Evolutionary conservation across 169 alveolate genomes (phyloP), one percentile per base, ranked within the genome.

Genomic region (Cryptosporidium meleagridis): DNA sequence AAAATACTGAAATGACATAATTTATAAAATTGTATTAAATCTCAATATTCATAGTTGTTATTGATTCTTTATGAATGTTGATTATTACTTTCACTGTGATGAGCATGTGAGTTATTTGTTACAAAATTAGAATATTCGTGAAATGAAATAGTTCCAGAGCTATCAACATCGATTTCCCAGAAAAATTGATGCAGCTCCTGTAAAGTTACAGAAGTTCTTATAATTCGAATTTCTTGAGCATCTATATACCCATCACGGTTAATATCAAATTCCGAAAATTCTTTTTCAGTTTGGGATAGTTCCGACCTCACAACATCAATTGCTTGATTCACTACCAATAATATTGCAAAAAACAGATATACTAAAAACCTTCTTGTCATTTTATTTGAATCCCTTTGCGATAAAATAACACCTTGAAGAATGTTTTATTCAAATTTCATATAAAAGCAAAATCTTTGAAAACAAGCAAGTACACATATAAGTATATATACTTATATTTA

Each of bases 121-220:
- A 65, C 89, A 80, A 80, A 80, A 18, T 23, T 35, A 3, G 75
- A 41, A 39, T 80, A 80, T n/a, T 80, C 89, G 0, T 8, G 1
- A n/a, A 80, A 2, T 12, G 89, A 62, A 41, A 80, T 65, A 21
- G 89, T 80, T 5, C 89, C 89, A 37, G 89, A 80, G 21, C 69
- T 61, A 23, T 80, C 89, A 12, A 33, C 1, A 65, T 80, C 89
- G n/a, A 80, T 65, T 80, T 80, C 89, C 89, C 89, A 80, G 59
- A 80, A 80, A 31, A 80, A 80, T 67, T 65, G 80, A n/a, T 80
- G 89, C 16, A 80, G 23, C 16, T 80, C 89, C 10, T 62, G 89
- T 65, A 80, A 62, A 33, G 89, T 80, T 8, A 80, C 89, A 8
- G 89, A 59, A 35, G 53, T 44, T 31, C 75, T 23, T 18, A 80